These are phyloP conservation scores for Castanea crenata DNA, from an alignment of 306 rosid genomes.

Conservation along the genomic window DNA sequence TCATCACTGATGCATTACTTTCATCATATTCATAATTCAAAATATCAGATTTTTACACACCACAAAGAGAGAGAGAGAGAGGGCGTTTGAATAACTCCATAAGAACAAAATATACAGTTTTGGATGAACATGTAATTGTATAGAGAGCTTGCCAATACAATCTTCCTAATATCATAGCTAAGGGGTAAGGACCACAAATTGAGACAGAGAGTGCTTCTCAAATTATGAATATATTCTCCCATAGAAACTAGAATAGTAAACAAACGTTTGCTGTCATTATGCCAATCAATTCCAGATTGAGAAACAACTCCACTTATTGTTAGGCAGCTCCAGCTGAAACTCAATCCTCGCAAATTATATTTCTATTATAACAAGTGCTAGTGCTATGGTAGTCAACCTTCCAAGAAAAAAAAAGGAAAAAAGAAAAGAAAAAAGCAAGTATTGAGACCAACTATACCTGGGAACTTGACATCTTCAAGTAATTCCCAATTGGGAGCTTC, in stretches of 20 bases:
- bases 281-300: background rate
- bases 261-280: background rate
- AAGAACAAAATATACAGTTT: background rate
- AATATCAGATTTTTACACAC: too few relatives aligned
- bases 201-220: background rate
- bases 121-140: background rate
- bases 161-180: background rate
- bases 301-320: background rate
- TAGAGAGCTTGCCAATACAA: background rate
- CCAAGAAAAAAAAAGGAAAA: background rate
- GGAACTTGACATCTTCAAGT: conserved; percentile 84
- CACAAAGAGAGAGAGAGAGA: too few relatives aligned
- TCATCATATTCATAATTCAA: too few relatives aligned
- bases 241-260: background rate
- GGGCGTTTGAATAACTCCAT: background rate
- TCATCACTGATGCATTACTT: too few relatives aligned
- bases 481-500: conserved; percentile 79
- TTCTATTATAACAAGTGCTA: background rate
- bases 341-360: background rate
- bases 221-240: background rate
- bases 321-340: background rate
- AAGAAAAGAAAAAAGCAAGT: background rate
- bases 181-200: background rate
- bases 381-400: background rate
- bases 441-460: conserved; percentile 56